Conservation (phyloP, 495 filamentous ascomycete species). For the Penicillium riverlandense region DNA sequence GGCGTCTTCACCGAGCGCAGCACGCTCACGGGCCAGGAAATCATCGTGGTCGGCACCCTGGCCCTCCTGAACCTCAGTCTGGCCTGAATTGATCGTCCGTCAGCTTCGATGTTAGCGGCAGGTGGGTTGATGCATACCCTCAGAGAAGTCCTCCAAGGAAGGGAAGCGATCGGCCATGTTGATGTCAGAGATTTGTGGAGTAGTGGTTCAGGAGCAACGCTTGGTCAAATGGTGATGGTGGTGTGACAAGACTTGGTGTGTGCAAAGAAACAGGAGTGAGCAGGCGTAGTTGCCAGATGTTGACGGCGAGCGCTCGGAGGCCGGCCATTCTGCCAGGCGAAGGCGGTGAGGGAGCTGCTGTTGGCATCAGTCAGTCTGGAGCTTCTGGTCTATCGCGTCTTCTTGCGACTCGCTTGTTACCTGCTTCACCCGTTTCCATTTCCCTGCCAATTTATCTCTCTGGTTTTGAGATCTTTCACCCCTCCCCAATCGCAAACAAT, state of each 20-base stretch:
- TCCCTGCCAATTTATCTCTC: neutral
- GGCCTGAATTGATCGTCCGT: constrained; percentile 38
- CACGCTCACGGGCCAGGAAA: constrained; percentile 85
- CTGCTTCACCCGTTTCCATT: no score
- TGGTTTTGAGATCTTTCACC: neutral
- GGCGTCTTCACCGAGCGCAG: constrained; percentile 84
- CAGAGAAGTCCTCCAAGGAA: constrained; percentile 91
- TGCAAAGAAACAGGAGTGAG: neutral
- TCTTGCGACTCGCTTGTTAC: no score
- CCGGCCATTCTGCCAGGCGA: constrained; percentile 21
- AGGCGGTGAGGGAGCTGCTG: constrained; percentile 24
- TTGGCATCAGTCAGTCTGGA: constrained; percentile 1
- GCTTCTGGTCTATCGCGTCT: no score
- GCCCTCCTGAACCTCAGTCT: constrained; percentile 46
- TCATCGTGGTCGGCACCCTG: constrained; percentile 48
- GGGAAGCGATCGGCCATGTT: constrained; percentile 94
- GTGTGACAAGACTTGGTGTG: no score
- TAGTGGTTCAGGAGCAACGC: neutral
- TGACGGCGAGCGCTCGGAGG: constrained; percentile 18
- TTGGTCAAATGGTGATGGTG: neutral
- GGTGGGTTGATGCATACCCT: constrained; percentile 51
- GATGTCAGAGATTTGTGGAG: neutral
- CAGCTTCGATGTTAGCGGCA: constrained; percentile 14
- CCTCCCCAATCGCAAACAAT: neutral
- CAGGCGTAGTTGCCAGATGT: constrained; percentile 18